Conservation (phyloP, 2,329 filamentous ascomycete species). For the Teratosphaeria zuluensis region DNA sequence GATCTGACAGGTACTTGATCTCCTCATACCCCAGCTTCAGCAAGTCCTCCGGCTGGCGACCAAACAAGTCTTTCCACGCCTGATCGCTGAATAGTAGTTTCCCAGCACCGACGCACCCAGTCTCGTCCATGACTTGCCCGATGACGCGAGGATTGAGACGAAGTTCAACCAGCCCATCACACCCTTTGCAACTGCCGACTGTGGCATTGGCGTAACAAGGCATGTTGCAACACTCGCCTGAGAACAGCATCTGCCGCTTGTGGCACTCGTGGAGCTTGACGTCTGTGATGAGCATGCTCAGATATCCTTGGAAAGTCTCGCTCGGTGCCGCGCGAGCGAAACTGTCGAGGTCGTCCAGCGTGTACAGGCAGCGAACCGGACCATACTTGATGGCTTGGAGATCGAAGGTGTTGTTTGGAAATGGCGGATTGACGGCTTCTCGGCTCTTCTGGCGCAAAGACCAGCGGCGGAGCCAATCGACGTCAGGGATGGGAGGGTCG, state of each 20-base stretch:
- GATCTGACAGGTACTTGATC: conserved; percentile 42
- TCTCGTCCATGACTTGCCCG: conserved; percentile 44
- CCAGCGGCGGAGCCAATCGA: conserved; percentile 44
- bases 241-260: conserved; percentile 36
- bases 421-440: conserved; percentile 42
- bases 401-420: conserved; percentile 29
- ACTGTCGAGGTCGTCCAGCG: conserved; percentile 36
- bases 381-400: conserved; percentile 12
- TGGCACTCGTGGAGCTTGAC: conserved; percentile 31
- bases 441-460: conserved; percentile 39
- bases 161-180: conserved; percentile 27
- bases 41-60: conserved; percentile 36
- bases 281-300: conserved; percentile 35
- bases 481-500: conserved; percentile 45
- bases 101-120: conserved; percentile 40
- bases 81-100: conserved; percentile 45
- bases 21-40: conserved; percentile 29
- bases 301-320: conserved; percentile 34
- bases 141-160: conserved; percentile 36
- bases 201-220: conserved; percentile 44
- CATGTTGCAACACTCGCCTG: conserved; percentile 43
- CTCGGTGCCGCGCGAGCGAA: conserved; percentile 27
- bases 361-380: conserved; percentile 30
- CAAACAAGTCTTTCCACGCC: conserved; percentile 45
- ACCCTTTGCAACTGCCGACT: conserved; percentile 31